These are phyloP conservation scores for Mycena vulgaris DNA, from an alignment of 768 basidiomycete species.

Conservation along the genomic window DNA sequence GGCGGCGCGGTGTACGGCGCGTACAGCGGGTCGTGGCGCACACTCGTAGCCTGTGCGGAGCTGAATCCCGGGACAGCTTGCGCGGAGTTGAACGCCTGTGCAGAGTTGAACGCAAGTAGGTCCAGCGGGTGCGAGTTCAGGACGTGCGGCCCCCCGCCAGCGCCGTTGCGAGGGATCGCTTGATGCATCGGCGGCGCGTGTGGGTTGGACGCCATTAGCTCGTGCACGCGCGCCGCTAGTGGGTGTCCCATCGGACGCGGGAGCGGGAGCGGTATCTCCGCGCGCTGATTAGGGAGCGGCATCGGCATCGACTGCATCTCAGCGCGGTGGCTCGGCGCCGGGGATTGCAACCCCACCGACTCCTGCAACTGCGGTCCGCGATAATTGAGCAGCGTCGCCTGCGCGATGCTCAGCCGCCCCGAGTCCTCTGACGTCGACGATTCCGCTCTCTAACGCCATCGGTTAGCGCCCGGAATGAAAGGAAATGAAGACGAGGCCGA, in stretches of 20 bases:
- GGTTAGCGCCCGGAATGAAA: neutral
- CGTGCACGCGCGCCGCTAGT: constrained; percentile 4
- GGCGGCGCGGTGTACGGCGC: constrained; percentile 28
- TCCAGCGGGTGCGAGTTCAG: constrained; percentile 11
- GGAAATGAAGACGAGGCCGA: neutral
- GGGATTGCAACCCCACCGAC: no score
- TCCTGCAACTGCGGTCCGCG: constrained; percentile 21
- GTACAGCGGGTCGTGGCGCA: constrained; percentile 32
- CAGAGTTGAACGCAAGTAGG: neutral
- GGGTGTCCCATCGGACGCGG: neutral
- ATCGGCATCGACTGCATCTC: neutral
- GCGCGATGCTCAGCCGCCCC: constrained; percentile 30
- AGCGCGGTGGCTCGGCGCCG: no score
- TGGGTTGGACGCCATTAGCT: constrained; percentile 6
- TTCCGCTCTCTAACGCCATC: constrained; percentile 17
- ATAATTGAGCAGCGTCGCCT: constrained; percentile 34
- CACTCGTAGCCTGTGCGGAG: neutral
- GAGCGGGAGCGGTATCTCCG: neutral
- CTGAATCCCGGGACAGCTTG: no score
- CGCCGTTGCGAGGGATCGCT: neutral
- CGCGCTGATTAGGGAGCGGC: neutral
- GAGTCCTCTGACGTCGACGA: neutral
- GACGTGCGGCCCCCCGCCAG: neutral
- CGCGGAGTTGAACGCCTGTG: neutral
- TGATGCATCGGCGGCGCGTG: neutral